Percentiles rank a stretch among this genome's conserved stretches.
Conservation (phyloP, 2,329 filamentous ascomycete genomes). For the Fusarium brevicatenulatum region DNA sequence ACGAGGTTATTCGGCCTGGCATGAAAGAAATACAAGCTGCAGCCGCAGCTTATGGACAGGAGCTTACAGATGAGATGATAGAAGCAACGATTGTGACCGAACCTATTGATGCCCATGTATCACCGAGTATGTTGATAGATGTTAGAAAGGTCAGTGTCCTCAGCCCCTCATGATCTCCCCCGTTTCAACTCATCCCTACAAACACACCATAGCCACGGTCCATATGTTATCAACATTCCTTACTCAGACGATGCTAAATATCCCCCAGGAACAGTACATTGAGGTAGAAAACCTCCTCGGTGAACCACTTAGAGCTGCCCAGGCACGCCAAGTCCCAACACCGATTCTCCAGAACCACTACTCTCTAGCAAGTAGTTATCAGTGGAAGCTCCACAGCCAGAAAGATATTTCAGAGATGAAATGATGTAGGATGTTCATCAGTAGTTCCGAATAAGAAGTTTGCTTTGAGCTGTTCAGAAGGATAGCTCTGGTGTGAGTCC, state of each 20-base stretch:
- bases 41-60: constrained; percentile 38
- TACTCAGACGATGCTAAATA: constrained; percentile 2
- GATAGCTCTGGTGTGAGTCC: neutral
- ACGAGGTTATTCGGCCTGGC: constrained; percentile 36
- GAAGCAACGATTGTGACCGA: constrained; percentile 36
- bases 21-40: constrained; percentile 40
- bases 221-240: neutral
- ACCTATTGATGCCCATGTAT: constrained; percentile 38
- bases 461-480: neutral
- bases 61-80: constrained; percentile 36
- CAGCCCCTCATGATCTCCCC: neutral
- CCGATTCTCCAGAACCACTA: constrained; percentile 36
- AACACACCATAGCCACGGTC: neutral
- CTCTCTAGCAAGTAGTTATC: constrained; percentile 33
- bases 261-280: constrained; percentile 38
- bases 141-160: constrained; percentile 31
- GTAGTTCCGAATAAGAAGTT: neutral
- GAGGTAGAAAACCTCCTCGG: constrained; percentile 42
- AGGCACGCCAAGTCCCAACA: constrained; percentile 27
- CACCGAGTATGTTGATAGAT: constrained; percentile 41
- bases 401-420: neutral
- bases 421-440: neutral
- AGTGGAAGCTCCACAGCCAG: constrained; percentile 36
- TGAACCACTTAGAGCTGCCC: constrained; percentile 38
- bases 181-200: neutral